Evolutionary conservation across 2,329 filamentous ascomycete species (phyloP), one percentile per base, ranked within the genome.

Genomic region (Tympanopsis confertula): DNA sequence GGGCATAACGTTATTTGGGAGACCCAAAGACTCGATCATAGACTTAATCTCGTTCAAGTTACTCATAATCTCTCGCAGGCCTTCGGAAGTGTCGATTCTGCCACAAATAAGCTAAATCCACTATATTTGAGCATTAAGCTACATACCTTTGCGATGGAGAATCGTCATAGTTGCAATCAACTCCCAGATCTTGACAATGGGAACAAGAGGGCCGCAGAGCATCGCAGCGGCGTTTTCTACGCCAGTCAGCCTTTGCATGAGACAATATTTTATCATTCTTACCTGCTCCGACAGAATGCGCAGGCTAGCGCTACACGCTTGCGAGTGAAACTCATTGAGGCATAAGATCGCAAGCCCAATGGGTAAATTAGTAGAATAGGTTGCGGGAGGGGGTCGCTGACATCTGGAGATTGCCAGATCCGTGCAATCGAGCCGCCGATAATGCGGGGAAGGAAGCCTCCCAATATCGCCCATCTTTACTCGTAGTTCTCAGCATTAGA

Each of bases 261-360:
- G 22, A 19, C 26, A 33, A 3, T 14, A 14, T 17, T 5, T 18
- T 15, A 39, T n/a, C n/a, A n/a, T n/a, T n/a, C 45, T 40, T 14
- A 52, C 51, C 50, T 43, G 29, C 47, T 48, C 15, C 50, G 49
- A 35, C 51, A 54, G 33, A 48, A 52, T 1, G 41, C 47, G 40
- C 51, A 54, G 7, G 51, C 50, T 33, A 53, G 22, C n/a, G 51
- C 50, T 10, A 47, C 50, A 18, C 50, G 41, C 37, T 50, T 49
- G 13, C 50, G 40, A 32, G 43, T 47, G 38, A 49, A 54, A 32
- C 50, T 53, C 50, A 54, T 54, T n/a, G n/a, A n/a, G n/a, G n/a
- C n/a, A n/a, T n/a, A n/a, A n/a, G n/a, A n/a, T n/a, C n/a, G n/a
- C n/a, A n/a, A n/a, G n/a, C n/a, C n/a, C n/a, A n/a, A n/a, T n/a